Base-by-base conservation (phyloP, 2,329 filamentous ascomycete genomes). In the Botrytis elliptica region DNA sequence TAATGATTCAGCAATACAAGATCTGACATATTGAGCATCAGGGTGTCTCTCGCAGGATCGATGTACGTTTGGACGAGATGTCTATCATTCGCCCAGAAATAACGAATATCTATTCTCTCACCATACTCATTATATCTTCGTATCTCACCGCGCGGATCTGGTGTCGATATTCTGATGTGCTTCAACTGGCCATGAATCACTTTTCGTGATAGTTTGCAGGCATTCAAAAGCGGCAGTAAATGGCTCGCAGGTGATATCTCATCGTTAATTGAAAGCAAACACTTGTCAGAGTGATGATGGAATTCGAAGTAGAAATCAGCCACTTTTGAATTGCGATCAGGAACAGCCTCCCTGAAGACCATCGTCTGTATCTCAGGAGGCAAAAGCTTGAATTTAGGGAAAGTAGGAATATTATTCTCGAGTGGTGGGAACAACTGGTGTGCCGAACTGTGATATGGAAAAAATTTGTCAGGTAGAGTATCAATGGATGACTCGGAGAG, bases 251-350 rank as follows among this genome's bases (percentile, higher is more conserved):
- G 18, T 22, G 49, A 38, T 16, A 57, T 42, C 1, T 57, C 18
- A 16, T n/a, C 29, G 1, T 40, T 9, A 36, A 68, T 57, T 14
- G 29, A n/a, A 42, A 68, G 1, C 38, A 22, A 7, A 22, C 33
- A 33, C 8, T 16, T 12, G 36, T 3, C 0, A 16, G 9, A 5
- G 9, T 33, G 2, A 2, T 2, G 2, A n/a, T 6, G 0, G 7
- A 68, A 8, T n/a, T 3, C 1, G 25, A 68, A 33, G 25, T 22
- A 57, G 38, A 68, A 57, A 68, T 68, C 66, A 1, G 29, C 18
- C 18, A 68, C 49, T 42, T n/a, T 49, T 9, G n/a, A 57, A 29
- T 57, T 42, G 6, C 49, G 36, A 42, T 22, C 7, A 57, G 49
- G 49, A 12, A 68, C 40, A 18, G 49, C 66, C n/a, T 25, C 36